A percentile compares a stretch with the other conserved stretches of the same genome.
phyloP scores from a whole-genome alignment of 345 rosid genomes.

The Geranium rotundifolium region DNA sequence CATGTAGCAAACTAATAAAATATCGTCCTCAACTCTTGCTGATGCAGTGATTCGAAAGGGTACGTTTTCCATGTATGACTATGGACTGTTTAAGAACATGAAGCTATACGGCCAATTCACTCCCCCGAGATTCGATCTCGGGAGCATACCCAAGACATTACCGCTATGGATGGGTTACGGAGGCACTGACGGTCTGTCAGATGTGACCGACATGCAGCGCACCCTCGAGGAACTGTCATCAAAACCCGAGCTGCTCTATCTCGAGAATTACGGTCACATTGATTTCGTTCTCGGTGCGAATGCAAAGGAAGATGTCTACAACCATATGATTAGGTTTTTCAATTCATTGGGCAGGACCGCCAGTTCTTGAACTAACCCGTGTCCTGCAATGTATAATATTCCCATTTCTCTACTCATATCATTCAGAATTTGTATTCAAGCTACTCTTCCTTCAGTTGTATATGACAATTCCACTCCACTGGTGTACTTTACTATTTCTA shows the following conservation, averaged over 20 bases:
- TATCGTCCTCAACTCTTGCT: not conserved
- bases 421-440: not conserved
- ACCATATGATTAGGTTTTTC: constrained; percentile 53
- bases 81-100: constrained; percentile 57
- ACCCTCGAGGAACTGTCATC: constrained; percentile 46
- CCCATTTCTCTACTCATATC: not conserved
- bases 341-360: constrained; percentile 29
- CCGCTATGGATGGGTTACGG: constrained; percentile 92
- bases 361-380: constrained; percentile 23
- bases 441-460: not conserved
- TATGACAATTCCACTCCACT: not conserved
- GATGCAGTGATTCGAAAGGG: constrained; percentile 84
- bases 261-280: constrained; percentile 65
- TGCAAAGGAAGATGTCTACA: constrained; percentile 55
- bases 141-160: constrained; percentile 46
- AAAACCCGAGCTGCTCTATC: constrained; percentile 52
- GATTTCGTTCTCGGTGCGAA: constrained; percentile 48
- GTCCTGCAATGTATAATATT: constrained; percentile 4
- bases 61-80: constrained; percentile 62
- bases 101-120: constrained; percentile 36
- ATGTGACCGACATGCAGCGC: constrained; percentile 46
- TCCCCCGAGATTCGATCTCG: constrained; percentile 66
- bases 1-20: not conserved
- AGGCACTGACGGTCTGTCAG: constrained; percentile 67
- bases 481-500: not conserved